Evolutionary conservation across 371 early-diverging fungal genomes (phyloP).

Genomic region (Funneliformis caledonium): DNA sequence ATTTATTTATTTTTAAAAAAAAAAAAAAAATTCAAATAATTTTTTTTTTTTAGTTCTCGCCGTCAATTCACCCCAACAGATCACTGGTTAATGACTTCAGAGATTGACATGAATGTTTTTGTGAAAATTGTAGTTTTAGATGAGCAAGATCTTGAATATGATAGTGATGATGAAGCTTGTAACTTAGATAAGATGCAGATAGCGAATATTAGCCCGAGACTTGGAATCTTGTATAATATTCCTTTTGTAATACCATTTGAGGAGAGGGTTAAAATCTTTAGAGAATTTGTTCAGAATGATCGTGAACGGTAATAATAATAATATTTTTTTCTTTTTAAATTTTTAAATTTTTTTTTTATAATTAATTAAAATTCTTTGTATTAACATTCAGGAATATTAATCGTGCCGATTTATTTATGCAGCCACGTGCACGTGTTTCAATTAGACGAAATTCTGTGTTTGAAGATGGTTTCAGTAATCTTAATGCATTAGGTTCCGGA

Average conservation of each 20-base stretch:
- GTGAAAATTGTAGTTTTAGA: conserved; percentile 63
- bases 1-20: neutral
- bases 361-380: neutral
- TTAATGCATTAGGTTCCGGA: conserved; percentile 62
- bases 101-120: conserved; percentile 70
- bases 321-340: neutral
- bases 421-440: conserved; percentile 50
- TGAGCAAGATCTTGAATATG: conserved; percentile 47
- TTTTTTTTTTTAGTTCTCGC: conserved; percentile 56
- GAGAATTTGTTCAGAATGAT: conserved; percentile 75
- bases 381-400: conserved; percentile 43
- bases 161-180: conserved; percentile 30
- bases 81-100: conserved; percentile 76
- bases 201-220: conserved; percentile 64
- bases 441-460: conserved; percentile 83
- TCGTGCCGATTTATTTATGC: conserved; percentile 18
- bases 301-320: conserved; percentile 46
- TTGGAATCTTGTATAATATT: conserved; percentile 77
- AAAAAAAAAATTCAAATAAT: neutral
- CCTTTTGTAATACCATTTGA: conserved; percentile 93
- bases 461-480: conserved; percentile 82
- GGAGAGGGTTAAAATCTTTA: conserved; percentile 85
- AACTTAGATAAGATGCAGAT: conserved; percentile 40
- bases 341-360: neutral
- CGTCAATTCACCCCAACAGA: conserved; percentile 67